Percentiles rank a stretch among this genome's conserved stretches.
phyloP scores from a whole-genome alignment of 352 stramenopile genomes.

The Achlya hypogyna region DNA sequence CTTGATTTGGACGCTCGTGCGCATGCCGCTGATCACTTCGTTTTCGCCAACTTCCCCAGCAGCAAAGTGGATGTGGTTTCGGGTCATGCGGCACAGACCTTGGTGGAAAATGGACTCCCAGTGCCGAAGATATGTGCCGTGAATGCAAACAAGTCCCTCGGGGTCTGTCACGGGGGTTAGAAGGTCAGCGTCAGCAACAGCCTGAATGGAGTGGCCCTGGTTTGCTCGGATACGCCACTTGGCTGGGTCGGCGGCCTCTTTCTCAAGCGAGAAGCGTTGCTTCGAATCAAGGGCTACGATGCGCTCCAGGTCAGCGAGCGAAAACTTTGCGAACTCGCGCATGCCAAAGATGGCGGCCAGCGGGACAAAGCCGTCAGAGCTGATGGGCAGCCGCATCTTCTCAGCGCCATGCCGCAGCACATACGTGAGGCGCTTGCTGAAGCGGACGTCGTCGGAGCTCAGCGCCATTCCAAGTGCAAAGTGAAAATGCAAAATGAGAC shows the following conservation, averaged over 20 bases:
- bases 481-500: too few species aligned
- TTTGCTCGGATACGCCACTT: conserved; percentile 69
- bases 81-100: conserved; percentile 65
- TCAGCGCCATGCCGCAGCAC: conserved; percentile 63
- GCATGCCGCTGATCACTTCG: conserved; percentile 73
- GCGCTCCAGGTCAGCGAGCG: conserved; percentile 46
- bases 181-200: conserved; percentile 63
- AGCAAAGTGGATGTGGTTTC: conserved; percentile 84
- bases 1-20: conserved; percentile 54
- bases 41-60: conserved; percentile 34
- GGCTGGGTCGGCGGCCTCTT: conserved; percentile 31
- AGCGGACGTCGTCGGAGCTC: conserved; percentile 28
- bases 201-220: conserved; percentile 61
- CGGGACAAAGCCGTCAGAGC: conserved; percentile 52
- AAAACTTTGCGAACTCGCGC: conserved; percentile 43
- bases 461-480: too few species aligned
- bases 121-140: conserved; percentile 63
- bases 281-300: conserved; percentile 61
- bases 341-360: conserved; percentile 40
- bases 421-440: conserved; percentile 73
- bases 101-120: conserved; percentile 53
- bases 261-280: conserved; percentile 58
- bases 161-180: conserved; percentile 37
- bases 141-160: conserved; percentile 53
- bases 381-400: conserved; percentile 60